phyloP scores from a whole-genome alignment of 2,329 filamentous ascomycete genomes.

The Aspergillus brunneoviolaceus region DNA sequence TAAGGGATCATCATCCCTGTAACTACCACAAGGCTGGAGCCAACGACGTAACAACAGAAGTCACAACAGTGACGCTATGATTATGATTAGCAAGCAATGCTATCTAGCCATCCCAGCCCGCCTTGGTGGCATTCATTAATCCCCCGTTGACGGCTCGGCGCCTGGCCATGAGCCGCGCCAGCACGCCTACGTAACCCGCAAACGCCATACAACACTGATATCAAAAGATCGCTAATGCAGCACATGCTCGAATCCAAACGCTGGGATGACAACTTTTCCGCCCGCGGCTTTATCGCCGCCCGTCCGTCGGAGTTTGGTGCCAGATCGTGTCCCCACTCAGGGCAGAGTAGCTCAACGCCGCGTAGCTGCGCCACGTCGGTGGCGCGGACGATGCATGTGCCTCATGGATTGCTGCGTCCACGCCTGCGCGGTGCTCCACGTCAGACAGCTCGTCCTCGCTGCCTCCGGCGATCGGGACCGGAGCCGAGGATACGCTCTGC shows the following conservation, averaged over 20 bases:
- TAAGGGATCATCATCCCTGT: background rate
- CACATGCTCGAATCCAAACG: conserved; percentile 22
- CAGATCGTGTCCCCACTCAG: conserved; percentile 49
- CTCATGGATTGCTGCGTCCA: conserved; percentile 36
- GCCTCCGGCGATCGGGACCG: conserved; percentile 46
- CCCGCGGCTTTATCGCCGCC: conserved; percentile 35
- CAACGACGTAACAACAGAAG: background rate
- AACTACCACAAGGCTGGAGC: background rate
- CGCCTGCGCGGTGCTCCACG: conserved; percentile 41
- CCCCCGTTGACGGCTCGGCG: background rate
- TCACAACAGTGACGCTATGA: background rate
- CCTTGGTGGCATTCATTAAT: background rate
- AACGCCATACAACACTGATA: conserved; percentile 31
- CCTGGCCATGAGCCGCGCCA: background rate
- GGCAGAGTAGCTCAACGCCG: conserved; percentile 45
- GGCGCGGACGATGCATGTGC: conserved; percentile 33
- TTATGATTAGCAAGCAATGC: background rate
- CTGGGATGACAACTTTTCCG: conserved; percentile 17
- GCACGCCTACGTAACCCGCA: conserved; percentile 5
- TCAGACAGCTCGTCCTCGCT: conserved; percentile 42
- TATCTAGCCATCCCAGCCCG: background rate
- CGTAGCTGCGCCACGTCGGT: conserved; percentile 45
- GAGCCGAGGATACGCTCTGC: conserved; percentile 52
- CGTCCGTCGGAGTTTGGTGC: conserved; percentile 42
- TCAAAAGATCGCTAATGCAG: conserved; percentile 36